Percentiles rank a stretch among this genome's conserved stretches.
Conservation (phyloP, 495 filamentous ascomycete species). For the Annulohypoxylon bovei region DNA sequence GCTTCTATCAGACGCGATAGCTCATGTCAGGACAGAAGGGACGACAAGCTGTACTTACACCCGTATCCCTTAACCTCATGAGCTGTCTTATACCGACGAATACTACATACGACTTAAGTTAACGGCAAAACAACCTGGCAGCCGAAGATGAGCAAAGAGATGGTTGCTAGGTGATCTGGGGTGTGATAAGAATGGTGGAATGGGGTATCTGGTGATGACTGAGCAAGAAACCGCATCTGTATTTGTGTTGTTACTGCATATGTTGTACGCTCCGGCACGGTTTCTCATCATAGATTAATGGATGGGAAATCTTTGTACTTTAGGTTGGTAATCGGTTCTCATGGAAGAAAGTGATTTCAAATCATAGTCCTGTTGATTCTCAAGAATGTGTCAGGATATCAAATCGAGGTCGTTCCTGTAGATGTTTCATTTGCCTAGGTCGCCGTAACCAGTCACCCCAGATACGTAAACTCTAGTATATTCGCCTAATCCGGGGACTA, state of each 20-base stretch:
- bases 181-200: slow-evolving; percentile 42
- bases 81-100: slow-evolving; percentile 14
- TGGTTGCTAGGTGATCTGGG: slow-evolving; percentile 39
- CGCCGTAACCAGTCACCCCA: background rate
- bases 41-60: slow-evolving; percentile 40
- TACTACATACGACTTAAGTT: slow-evolving; percentile 23
- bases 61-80: slow-evolving; percentile 17
- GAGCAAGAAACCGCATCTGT: slow-evolving; percentile 52
- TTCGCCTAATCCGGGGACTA: background rate
- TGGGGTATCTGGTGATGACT: slow-evolving; percentile 55
- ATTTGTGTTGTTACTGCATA: slow-evolving; percentile 50
- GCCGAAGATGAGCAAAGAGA: slow-evolving; percentile 40
- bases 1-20: slow-evolving; percentile 20
- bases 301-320: slow-evolving; percentile 55
- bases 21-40: slow-evolving; percentile 23
- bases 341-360: slow-evolving; percentile 33
- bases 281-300: slow-evolving; percentile 56
- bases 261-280: slow-evolving; percentile 46
- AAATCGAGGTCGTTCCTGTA: background rate
- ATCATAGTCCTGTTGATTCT: slow-evolving; percentile 15
- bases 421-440: background rate
- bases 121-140: slow-evolving; percentile 39
- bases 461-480: background rate
- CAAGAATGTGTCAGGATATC: background rate
- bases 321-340: slow-evolving; percentile 52